Conservation (phyloP, 257 asterid species). For the Plantago major region DNA sequence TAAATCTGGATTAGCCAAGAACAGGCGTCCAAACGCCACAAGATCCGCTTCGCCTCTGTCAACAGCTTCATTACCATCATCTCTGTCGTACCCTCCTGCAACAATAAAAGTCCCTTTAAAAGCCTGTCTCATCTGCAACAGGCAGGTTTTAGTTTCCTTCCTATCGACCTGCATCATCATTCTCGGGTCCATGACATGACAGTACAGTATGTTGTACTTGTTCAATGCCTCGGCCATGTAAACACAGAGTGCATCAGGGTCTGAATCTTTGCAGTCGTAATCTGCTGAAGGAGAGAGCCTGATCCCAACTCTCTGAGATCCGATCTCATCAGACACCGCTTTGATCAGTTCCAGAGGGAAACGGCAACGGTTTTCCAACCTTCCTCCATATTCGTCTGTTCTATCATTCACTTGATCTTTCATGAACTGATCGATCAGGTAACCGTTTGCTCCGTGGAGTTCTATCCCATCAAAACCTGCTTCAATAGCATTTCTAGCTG, state of each 20-base stretch:
- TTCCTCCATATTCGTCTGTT: conserved; percentile 21
- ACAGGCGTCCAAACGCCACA: conserved; percentile 31
- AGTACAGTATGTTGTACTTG: conserved; percentile 24
- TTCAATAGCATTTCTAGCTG: conserved; percentile 43
- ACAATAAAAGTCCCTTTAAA: conserved; percentile 30
- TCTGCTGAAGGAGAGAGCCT: conserved; percentile 20
- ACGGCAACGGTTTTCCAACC: conserved; percentile 16
- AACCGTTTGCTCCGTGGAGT: conserved; percentile 19
- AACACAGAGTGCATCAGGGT: conserved; percentile 29
- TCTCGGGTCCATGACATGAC: conserved; percentile 37
- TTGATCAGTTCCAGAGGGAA: conserved; percentile 14
- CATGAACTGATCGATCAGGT: conserved; percentile 21
- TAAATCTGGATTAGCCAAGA: conserved; percentile 42
- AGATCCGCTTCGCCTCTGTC: conserved; percentile 26
- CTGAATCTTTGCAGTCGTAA: conserved; percentile 26
- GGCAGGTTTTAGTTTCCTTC: conserved; percentile 1
- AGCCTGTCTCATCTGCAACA: conserved; percentile 31
- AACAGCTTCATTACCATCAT: conserved; percentile 23
- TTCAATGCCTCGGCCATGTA: conserved; percentile 34
- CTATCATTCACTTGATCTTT: conserved; percentile 21
- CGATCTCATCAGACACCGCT: conserved; percentile 16
- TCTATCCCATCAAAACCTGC: conserved; percentile 31
- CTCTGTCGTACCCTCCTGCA: conserved; percentile 30
- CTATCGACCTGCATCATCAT: conserved; percentile 20
- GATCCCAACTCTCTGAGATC: conserved; percentile 15